A percentile compares a stretch with the other conserved stretches of the same genome.
These are phyloP conservation scores for Candida multigemmis DNA, from an alignment of 805 yeast genomes.

Conservation along the genomic window DNA sequence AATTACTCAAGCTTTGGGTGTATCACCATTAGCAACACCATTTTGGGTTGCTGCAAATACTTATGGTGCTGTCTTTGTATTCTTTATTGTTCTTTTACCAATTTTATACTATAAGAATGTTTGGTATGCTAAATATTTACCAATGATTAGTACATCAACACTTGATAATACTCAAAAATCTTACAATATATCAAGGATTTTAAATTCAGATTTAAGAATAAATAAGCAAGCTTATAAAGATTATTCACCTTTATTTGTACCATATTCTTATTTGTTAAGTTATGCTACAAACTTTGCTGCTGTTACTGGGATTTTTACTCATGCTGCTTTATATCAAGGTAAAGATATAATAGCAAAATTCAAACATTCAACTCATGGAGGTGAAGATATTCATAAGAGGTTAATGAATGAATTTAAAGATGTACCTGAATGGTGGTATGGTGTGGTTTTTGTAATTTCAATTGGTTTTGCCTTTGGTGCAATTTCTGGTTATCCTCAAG, in stretches of 20 bases:
- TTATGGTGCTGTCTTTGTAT: conserved; percentile 29
- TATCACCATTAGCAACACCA: conserved; percentile 63
- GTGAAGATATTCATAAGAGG: conserved; percentile 36
- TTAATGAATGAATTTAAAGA: conserved; percentile 39
- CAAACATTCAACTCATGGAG: conserved; percentile 4
- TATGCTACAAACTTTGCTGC: conserved; percentile 55
- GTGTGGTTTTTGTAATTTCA: conserved; percentile 6
- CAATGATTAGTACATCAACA: conserved; percentile 38
- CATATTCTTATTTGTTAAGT: conserved; percentile 41
- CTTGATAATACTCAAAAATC: conserved; percentile 41
- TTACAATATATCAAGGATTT: conserved; percentile 43
- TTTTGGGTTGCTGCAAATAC: conserved; percentile 39
- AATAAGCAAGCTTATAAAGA: conserved; percentile 37
- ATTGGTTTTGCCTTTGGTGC: conserved; percentile 29
- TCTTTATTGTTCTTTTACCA: conserved; percentile 47
- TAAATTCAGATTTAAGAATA: conserved; percentile 31
- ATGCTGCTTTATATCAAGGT: conserved; percentile 50
- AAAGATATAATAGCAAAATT: conserved; percentile 33
- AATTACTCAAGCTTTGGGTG: conserved; percentile 44
- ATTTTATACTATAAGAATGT: conserved; percentile 45
- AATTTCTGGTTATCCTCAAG: conserved; percentile 20
- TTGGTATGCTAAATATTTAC: conserved; percentile 54
- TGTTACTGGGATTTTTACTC: conserved; percentile 50
- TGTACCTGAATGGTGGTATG: conserved; percentile 32
- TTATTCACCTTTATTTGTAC: conserved; percentile 43